These are phyloP conservation scores for Mucor sp. DNA, from an alignment of 371 early-diverging fungal genomes.

Conservation along the genomic window DNA sequence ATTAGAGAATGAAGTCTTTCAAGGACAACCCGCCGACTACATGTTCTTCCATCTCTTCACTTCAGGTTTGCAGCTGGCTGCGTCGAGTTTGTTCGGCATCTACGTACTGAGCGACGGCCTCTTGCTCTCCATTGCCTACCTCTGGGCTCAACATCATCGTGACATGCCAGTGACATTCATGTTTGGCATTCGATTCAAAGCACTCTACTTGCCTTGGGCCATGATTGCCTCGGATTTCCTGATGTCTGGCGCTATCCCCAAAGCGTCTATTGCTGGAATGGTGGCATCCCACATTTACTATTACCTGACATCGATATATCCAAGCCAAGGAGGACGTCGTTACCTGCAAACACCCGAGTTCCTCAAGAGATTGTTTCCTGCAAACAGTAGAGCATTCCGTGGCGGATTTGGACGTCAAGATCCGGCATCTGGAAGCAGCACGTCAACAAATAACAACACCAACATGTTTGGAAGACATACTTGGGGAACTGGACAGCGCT, in stretches of 20 bases:
- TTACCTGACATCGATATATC: constrained; percentile 55
- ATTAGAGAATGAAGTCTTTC: constrained; percentile 73
- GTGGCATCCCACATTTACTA: constrained; percentile 60
- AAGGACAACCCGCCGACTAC: constrained; percentile 78
- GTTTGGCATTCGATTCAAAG: constrained; percentile 85
- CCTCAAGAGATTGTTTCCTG: constrained; percentile 51
- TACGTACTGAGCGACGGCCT: constrained; percentile 52
- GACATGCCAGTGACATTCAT: constrained; percentile 74
- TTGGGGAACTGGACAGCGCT: constrained; percentile 54
- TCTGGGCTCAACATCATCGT: constrained; percentile 76
- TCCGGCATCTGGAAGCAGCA: constrained; percentile 3
- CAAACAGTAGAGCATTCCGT: constrained; percentile 15
- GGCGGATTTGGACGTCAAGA: constrained; percentile 16
- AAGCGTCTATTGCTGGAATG: constrained; percentile 49
- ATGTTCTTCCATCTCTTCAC: constrained; percentile 70
- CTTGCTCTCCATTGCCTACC: constrained; percentile 67
- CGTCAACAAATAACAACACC: neutral
- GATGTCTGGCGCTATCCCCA: constrained; percentile 41
- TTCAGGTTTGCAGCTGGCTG: constrained; percentile 42
- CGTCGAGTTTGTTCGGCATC: constrained; percentile 27
- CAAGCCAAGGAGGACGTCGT: constrained; percentile 58
- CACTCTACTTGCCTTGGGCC: constrained; percentile 71
- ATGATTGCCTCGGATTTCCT: constrained; percentile 58
- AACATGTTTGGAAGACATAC: constrained; percentile 37
- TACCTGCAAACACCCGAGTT: constrained; percentile 57